Base-by-base conservation (phyloP, 108 stramenopile species). In the Aureococcus anophagefferens region DNA sequence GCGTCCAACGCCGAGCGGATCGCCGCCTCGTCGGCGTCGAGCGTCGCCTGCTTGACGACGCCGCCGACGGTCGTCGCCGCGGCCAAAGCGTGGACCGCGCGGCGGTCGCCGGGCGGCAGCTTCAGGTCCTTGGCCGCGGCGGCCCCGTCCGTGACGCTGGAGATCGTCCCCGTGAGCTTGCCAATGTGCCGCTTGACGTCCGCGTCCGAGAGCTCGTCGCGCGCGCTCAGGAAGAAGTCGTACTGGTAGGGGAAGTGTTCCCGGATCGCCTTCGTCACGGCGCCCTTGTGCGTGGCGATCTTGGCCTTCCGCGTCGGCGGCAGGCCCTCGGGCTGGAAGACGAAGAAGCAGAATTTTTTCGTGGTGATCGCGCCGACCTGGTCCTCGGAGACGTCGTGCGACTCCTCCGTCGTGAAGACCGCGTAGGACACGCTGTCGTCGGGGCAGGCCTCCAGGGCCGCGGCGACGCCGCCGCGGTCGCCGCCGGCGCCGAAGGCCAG, bases 321-420 rank as follows among this genome's bases (percentile, higher is more conserved):
- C 0, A 76, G 31, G 69, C 75, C 64, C 37, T 76, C 76, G 15
- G 76, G 76, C 21, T 70, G 74, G 69, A 64, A 72, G 7, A 69
- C 35, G 45, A 76, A 70, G 68, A 74, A 76, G 76, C 76, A 76
- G 73, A 75, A 76, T 0, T 69, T 69, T n/a, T 71, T 77, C 77
- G 70, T 76, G 21, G 77, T 77, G 17, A 77, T 71, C 34, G 33
- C 40, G 72, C 65, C 64, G 64, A 77, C 71, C 34, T 77, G 30
- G 0, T 76, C 76, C 4, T 34, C 67, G 30, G 77, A 30, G 15
- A 67, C 64, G 5, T 67, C 70, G 17, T 71, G 72, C n/a, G n/a
- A n/a, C n/a, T n/a, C n/a, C n/a, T n/a, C n/a, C n/a, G n/a, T n/a
- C n/a, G n/a, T n/a, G n/a, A n/a, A n/a, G n/a, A n/a, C n/a, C n/a